Evolutionary conservation across 2,329 filamentous ascomycete species (phyloP).

Genomic region (Penicillium olsonii): DNA sequence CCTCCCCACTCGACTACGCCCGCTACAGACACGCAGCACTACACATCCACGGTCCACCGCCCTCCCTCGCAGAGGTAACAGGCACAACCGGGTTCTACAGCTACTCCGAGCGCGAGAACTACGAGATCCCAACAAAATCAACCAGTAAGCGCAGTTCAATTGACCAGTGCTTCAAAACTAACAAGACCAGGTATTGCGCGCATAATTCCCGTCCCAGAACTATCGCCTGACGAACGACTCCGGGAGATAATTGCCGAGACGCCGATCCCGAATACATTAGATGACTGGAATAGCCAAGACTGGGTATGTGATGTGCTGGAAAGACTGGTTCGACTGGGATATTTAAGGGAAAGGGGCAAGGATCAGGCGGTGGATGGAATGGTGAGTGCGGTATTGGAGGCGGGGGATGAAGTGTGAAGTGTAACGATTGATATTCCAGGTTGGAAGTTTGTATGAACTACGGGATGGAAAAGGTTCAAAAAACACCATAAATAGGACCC

Average conservation of each 20-base stretch:
- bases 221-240: constrained; percentile 1
- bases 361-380: constrained; percentile 20
- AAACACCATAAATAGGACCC: constrained; percentile 13
- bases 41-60: too few species aligned
- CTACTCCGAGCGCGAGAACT: constrained; percentile 17
- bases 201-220: constrained; percentile 6
- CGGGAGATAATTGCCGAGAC: constrained; percentile 7
- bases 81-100: constrained; percentile 17
- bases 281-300: constrained; percentile 26
- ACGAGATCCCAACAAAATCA: constrained; percentile 4
- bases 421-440: constrained; percentile 7
- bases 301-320: constrained; percentile 21
- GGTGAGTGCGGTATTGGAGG: constrained; percentile 22
- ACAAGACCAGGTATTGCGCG: constrained; percentile 8
- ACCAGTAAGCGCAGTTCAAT: constrained; percentile 10
- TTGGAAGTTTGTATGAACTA: too few species aligned
- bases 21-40: constrained; percentile 23
- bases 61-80: constrained; percentile 17
- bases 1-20: constrained; percentile 24
- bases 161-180: too few species aligned
- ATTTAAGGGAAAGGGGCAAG: constrained; percentile 7
- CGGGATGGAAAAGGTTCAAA: too few species aligned
- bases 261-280: background rate
- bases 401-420: constrained; percentile 15
- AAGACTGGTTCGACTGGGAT: constrained; percentile 13